Percentiles rank a stretch among this genome's conserved stretches.
phyloP scores from a whole-genome alignment of 1,139 yeast genomes.

The Arxiozyma bovina region DNA sequence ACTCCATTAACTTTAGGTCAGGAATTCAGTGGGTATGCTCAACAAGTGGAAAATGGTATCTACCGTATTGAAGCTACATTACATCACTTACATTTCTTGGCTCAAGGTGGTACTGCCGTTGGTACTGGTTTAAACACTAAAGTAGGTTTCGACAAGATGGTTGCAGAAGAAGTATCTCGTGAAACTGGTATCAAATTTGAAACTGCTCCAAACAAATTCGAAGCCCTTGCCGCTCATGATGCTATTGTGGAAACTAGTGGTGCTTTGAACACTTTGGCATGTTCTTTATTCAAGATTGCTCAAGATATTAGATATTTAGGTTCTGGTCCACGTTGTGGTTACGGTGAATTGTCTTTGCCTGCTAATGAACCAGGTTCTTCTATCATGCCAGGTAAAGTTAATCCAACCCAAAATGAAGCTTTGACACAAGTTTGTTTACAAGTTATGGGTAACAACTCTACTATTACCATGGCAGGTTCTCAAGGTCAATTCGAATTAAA shows the following conservation, averaged over 20 bases:
- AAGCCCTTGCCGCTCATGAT: slow-evolving; percentile 98
- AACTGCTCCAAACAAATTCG: slow-evolving; percentile 98
- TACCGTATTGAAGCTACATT: slow-evolving; percentile 70
- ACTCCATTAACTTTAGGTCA: slow-evolving; percentile 97
- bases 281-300: slow-evolving; percentile 88
- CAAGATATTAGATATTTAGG: slow-evolving; percentile 97
- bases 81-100: slow-evolving; percentile 70
- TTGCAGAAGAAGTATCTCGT: slow-evolving; percentile 49
- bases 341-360: slow-evolving; percentile 89
- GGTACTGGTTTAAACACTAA: slow-evolving; percentile 96
- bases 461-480: slow-evolving; percentile 96
- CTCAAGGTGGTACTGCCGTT: slow-evolving; percentile 99
- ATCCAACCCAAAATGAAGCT: slow-evolving; percentile 98
- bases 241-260: slow-evolving; percentile 97
- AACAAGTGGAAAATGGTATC: slow-evolving; percentile 85
- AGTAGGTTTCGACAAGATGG: slow-evolving; percentile 75
- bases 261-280: slow-evolving; percentile 91
- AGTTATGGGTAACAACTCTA: slow-evolving; percentile 92
- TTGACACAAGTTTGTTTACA: slow-evolving; percentile 96
- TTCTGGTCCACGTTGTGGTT: slow-evolving; percentile 98
- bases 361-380: slow-evolving; percentile 99
- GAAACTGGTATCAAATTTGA: slow-evolving; percentile 81
- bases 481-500: slow-evolving; percentile 97
- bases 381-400: slow-evolving; percentile 98
- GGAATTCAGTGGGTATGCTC: slow-evolving; percentile 94